Conservation (phyloP, 257 asterid species). For the Jacaranda copaia region DNA sequence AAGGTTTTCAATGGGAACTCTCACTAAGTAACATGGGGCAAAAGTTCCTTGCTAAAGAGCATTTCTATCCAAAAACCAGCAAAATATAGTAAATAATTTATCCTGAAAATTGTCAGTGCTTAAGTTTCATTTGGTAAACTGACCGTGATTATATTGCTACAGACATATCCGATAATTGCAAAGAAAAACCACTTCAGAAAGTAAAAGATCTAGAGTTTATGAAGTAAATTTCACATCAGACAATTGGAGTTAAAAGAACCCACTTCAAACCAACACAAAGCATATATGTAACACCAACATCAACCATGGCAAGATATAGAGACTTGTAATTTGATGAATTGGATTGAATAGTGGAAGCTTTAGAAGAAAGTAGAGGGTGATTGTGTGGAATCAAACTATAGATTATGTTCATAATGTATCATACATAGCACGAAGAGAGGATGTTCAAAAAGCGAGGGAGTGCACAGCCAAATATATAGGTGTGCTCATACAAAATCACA, state of each 20-base stretch:
- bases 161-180: not conserved
- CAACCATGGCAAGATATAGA: not conserved
- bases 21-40: not conserved
- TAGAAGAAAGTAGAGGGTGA: not conserved
- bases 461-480: not conserved
- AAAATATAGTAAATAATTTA: no score
- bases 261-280: not conserved
- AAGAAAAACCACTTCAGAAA: not conserved
- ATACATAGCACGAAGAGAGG: not conserved
- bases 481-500: no score
- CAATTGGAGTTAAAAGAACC: not conserved
- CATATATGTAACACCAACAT: not conserved
- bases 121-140: not conserved
- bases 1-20: not conserved
- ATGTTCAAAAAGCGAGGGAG: not conserved
- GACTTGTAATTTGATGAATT: not conserved
- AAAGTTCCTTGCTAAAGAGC: not conserved
- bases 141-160: not conserved
- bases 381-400: conserved; percentile 8
- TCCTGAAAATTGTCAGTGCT: not conserved
- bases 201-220: not conserved
- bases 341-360: not conserved
- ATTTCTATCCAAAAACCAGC: not conserved
- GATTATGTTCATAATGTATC: not conserved
- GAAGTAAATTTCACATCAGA: not conserved